phyloP scores from a whole-genome alignment of 2,329 filamentous ascomycete genomes.

The Chaetomiaceae sp. region DNA sequence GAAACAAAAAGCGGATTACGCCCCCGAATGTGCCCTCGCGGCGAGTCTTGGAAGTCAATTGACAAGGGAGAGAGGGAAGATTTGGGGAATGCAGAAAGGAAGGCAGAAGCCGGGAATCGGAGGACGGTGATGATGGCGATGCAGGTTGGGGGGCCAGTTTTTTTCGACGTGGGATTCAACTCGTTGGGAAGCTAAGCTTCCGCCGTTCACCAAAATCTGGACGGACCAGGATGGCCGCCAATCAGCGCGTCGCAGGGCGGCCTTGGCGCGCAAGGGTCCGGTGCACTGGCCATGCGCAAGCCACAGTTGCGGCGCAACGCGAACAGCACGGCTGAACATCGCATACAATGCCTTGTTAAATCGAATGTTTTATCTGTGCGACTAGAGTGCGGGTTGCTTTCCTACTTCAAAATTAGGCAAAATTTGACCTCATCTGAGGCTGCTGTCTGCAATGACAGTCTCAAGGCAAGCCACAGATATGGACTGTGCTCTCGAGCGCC shows the following conservation, averaged over 20 bases:
- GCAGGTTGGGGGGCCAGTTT: slow-evolving; percentile 24
- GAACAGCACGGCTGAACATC: too few relatives aligned
- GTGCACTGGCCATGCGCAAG: slow-evolving; percentile 4
- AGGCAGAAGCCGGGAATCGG: slow-evolving; percentile 22
- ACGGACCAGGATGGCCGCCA: slow-evolving; percentile 18
- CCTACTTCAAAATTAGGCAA: too few relatives aligned
- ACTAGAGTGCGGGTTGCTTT: too few relatives aligned
- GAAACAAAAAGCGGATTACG: slow-evolving; percentile 2
- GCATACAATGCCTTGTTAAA: too few relatives aligned
- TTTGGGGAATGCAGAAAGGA: slow-evolving; percentile 12
- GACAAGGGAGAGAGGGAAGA: slow-evolving; percentile 14
- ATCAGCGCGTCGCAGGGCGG: too few relatives aligned
- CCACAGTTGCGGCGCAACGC: too few relatives aligned
- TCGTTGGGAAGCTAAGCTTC: slow-evolving; percentile 28
- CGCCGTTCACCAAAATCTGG: slow-evolving; percentile 25
- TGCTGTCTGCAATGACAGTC: too few relatives aligned
- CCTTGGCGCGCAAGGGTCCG: slow-evolving; percentile 18
- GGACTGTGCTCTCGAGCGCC: too few relatives aligned
- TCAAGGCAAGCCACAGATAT: too few relatives aligned
- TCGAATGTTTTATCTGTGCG: too few relatives aligned
- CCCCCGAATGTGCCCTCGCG: slow-evolving; percentile 3
- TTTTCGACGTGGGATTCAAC: slow-evolving; percentile 27
- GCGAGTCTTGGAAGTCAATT: slow-evolving; percentile 18
- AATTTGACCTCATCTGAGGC: too few relatives aligned
- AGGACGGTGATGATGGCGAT: slow-evolving; percentile 22